phyloP scores from a whole-genome alignment of 768 basidiomycete species.

The Pisolithus sp. region DNA sequence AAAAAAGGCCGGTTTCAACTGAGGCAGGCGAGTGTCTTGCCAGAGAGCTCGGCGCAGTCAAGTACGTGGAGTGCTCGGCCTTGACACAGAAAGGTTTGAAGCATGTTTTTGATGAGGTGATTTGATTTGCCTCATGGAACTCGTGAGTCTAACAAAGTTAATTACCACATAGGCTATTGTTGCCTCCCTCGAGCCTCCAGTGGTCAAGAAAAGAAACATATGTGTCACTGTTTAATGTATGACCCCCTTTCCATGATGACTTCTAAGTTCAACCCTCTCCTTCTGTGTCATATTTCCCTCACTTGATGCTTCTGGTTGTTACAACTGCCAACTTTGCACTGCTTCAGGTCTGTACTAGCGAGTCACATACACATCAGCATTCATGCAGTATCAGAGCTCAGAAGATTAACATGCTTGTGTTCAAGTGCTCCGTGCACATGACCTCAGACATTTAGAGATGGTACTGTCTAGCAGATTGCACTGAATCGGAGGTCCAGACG shows the following conservation, averaged over 20 bases:
- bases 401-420: too few species aligned
- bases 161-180: constrained; percentile 75
- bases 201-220: constrained; percentile 70
- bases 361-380: too few species aligned
- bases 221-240: constrained; percentile 92
- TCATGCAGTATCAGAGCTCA: too few species aligned
- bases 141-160: constrained; percentile 3
- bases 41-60: constrained; percentile 96
- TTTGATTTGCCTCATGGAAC: background rate
- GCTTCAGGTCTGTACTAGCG: too few species aligned
- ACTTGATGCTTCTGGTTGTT: too few species aligned
- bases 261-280: constrained; percentile 16
- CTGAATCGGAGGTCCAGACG: too few species aligned
- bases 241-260: constrained; percentile 31
- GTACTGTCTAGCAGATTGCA: too few species aligned
- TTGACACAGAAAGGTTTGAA: constrained; percentile 99
- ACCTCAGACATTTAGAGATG: too few species aligned
- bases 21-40: constrained; percentile 93
- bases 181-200: constrained; percentile 95
- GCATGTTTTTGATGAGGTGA: constrained; percentile 99
- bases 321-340: too few species aligned
- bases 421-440: too few species aligned
- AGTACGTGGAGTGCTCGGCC: constrained; percentile 98
- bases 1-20: too few species aligned
- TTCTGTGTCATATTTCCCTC: constrained; percentile 25